phyloP scores from a whole-genome alignment of 805 yeast species.

The Lachancea fermentati region DNA sequence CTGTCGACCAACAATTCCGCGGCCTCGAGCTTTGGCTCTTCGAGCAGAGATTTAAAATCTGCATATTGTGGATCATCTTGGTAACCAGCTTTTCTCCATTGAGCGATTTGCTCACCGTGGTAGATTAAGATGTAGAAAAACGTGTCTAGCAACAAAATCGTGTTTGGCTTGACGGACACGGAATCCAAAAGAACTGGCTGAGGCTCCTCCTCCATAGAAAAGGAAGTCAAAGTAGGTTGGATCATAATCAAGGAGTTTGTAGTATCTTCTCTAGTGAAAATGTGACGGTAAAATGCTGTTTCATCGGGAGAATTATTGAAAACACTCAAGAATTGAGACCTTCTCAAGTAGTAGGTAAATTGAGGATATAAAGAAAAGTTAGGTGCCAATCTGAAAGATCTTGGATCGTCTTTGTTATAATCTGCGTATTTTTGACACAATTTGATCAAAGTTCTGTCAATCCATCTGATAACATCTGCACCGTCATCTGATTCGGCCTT shows the following conservation, averaged over 20 bases:
- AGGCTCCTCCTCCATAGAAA: constrained; percentile 78
- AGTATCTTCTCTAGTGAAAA: constrained; percentile 84
- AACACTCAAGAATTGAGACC: constrained; percentile 92
- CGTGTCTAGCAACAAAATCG: constrained; percentile 84
- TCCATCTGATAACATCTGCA: constrained; percentile 90
- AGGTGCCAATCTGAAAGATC: constrained; percentile 75
- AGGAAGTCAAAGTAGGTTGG: constrained; percentile 91
- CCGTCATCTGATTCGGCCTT: constrained; percentile 81
- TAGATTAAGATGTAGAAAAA: constrained; percentile 94
- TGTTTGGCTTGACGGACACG: constrained; percentile 82
- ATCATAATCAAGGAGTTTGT: constrained; percentile 93
- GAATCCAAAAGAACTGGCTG: constrained; percentile 91
- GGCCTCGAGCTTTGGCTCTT: constrained; percentile 88
- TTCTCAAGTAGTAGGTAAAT: constrained; percentile 89
- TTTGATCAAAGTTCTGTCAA: constrained; percentile 84
- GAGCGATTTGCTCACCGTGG: constrained; percentile 92
- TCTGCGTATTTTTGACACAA: constrained; percentile 92
- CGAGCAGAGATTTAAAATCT: constrained; percentile 78
- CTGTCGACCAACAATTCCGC: constrained; percentile 86
- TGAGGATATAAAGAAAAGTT: constrained; percentile 89
- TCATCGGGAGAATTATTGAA: constrained; percentile 99
- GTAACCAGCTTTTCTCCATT: constrained; percentile 93
- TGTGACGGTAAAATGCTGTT: constrained; percentile 94
- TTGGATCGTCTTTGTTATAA: constrained; percentile 79
- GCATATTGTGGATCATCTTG: constrained; percentile 88